Evolutionary conservation across 2,329 filamentous ascomycete genomes (phyloP).

Genomic region (Rhinocladiella similis): DNA sequence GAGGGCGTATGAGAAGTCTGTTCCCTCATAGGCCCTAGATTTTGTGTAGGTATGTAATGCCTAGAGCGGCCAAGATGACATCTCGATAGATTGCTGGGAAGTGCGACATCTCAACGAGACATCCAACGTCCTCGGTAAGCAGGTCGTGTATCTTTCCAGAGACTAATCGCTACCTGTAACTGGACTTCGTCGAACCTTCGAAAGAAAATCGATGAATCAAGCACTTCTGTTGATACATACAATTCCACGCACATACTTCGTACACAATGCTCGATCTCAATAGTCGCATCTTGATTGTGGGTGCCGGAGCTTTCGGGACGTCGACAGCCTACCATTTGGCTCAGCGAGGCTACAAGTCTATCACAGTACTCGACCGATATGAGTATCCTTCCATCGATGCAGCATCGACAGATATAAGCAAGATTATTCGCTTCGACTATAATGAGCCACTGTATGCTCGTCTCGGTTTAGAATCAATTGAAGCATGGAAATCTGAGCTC

Average conservation of each 20-base stretch:
- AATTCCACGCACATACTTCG: neutral
- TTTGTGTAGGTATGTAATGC: no score
- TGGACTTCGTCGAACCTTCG: no score
- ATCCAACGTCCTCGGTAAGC: no score
- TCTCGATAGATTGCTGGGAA: no score
- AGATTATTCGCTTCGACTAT: conserved; percentile 29
- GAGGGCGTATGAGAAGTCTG: no score
- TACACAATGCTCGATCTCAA: conserved; percentile 4
- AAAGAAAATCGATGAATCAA: neutral
- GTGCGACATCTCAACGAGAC: no score
- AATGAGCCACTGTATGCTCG: conserved; percentile 26
- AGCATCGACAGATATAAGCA: conserved; percentile 28
- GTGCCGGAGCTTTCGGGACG: conserved; percentile 52
- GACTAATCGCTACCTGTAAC: no score
- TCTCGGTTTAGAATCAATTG: conserved; percentile 25
- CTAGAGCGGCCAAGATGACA: no score
- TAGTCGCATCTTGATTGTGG: conserved; percentile 42
- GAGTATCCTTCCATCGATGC: conserved; percentile 20
- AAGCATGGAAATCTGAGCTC: conserved; percentile 10
- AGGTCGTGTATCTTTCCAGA: no score
- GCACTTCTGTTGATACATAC: neutral
- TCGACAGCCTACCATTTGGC: conserved; percentile 53
- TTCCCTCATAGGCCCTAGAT: no score
- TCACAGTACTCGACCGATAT: conserved; percentile 43
- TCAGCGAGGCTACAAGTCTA: conserved; percentile 48